Evolutionary conservation across 1,284 basidiomycete genomes (phyloP), one percentile per base, ranked within the genome.

Genomic region (Albatrellus sp.): DNA sequence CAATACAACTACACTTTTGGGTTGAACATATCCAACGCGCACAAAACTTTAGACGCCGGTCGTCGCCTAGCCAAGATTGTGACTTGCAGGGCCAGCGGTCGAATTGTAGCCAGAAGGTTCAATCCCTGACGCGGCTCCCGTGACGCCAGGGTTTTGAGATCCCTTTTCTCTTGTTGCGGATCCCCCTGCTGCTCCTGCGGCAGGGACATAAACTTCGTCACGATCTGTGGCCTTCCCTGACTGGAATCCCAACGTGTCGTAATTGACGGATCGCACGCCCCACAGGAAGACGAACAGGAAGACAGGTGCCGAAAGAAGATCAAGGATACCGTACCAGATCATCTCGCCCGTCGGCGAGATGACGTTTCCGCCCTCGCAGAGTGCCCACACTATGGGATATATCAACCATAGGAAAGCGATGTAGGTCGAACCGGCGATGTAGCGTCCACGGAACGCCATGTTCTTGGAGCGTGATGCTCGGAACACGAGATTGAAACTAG

Each of bases 291-390:
- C 24, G 17, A 59, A 28, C 7, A 64, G 48, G 53, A 68, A 72
- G 40, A 70, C 50, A 2, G 71, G 72, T 42, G 68, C 75, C 47
- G 71, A 64, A 46, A 77, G 42, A 7, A 78, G 41, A 53, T 79
- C 76, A 36, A 80, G 64, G 36, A 75, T 56, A 46, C 74, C 72
- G 54, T 77, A 78, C 57, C 71, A 76, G 34, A 72, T 49, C 60
- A 61, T 61, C 50, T 65, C 69, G 45, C 55, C 53, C 19, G 62
- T 57, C 7, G 66, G 60, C 0, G 57, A 54, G 45, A 73, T 65
- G 10, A 53, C 54, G 50, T 73, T 67, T 4, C 58, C 54, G 4
- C 69, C 70, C 38, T 73, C 70, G 0, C 60, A 58, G 11, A 69
- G 50, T 31, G 59, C 68, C 68, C 70, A 71, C 36, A 54, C 57